A percentile compares a stretch with the other conserved stretches of the same genome.
Evolutionary conservation across 495 filamentous ascomycete species (phyloP).

Genomic region (Xeromyces bisporus): DNA sequence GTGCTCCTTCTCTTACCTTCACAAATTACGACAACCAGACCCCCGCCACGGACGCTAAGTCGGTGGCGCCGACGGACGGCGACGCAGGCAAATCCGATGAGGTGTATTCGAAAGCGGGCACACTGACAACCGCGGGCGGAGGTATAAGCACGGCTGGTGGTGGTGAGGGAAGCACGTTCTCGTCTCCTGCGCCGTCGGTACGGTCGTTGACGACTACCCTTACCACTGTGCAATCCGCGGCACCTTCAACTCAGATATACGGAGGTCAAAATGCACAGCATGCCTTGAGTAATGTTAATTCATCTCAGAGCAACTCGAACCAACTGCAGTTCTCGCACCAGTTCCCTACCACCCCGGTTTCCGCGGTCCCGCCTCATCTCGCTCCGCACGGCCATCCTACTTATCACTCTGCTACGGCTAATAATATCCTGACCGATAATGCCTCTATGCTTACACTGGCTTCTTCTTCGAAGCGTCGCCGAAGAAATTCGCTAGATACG

Average conservation of each 20-base stretch:
- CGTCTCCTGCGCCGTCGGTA: constrained; percentile 80
- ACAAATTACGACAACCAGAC: constrained; percentile 42
- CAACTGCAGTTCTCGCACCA: constrained; percentile 71
- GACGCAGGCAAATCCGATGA: constrained; percentile 58
- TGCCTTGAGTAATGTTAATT: constrained; percentile 26
- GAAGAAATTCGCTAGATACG: constrained; percentile 81
- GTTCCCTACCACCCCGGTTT: constrained; percentile 62
- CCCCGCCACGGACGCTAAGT: constrained; percentile 46
- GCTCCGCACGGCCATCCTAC: constrained; percentile 55
- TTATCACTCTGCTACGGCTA: constrained; percentile 77
- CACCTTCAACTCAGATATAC: constrained; percentile 45
- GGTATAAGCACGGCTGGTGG: constrained; percentile 49
- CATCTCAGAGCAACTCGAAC: constrained; percentile 28
- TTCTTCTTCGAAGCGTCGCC: constrained; percentile 78
- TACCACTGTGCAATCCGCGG: constrained; percentile 84
- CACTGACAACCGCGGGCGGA: constrained; percentile 45
- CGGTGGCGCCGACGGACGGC: constrained; percentile 51
- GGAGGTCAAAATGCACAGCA: constrained; percentile 22
- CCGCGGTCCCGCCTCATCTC: constrained; percentile 68
- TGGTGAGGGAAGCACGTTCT: constrained; percentile 72
- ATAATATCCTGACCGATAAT: constrained; percentile 83
- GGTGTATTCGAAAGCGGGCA: constrained; percentile 64
- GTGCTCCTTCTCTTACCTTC: constrained; percentile 35
- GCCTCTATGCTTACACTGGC: constrained; percentile 94
- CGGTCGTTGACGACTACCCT: constrained; percentile 87